These are phyloP conservation scores for Pythium apleroticum DNA, from an alignment of 352 stramenopile species.

Conservation along the genomic window DNA sequence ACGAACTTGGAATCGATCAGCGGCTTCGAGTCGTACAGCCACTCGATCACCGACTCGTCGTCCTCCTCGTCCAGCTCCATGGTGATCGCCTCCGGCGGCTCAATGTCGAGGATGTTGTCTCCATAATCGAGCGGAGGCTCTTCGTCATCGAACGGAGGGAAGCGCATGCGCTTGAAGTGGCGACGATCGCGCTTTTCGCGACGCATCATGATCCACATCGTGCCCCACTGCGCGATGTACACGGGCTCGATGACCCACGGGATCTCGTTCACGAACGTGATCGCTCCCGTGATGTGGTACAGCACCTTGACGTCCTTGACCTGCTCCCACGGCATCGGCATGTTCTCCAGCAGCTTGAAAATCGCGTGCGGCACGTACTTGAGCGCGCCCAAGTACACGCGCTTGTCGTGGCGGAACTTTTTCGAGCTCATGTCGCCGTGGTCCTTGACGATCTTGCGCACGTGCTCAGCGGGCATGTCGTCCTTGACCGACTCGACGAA, in stretches of 20 bases:
- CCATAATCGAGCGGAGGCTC: conserved; percentile 96
- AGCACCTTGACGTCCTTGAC: conserved; percentile 99
- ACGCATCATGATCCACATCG: conserved; percentile 99
- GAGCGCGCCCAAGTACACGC: conserved; percentile 98
- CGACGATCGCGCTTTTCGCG: conserved; percentile 98
- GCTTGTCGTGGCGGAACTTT: conserved; percentile 99
- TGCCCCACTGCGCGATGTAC: conserved; percentile 99
- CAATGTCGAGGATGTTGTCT: conserved; percentile 97
- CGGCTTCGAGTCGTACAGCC: conserved; percentile 98
- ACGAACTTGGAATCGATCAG: conserved; percentile 91
- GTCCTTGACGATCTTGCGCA: conserved; percentile 99
- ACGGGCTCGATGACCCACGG: conserved; percentile 99
- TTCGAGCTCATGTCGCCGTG: conserved; percentile 99
- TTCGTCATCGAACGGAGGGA: conserved; percentile 99
- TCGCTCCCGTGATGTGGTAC: conserved; percentile 99
- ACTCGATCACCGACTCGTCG: conserved; percentile 94
- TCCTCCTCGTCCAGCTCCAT: conserved; percentile 97
- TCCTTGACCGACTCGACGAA: conserved; percentile 92
- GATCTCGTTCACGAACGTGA: conserved; percentile 99
- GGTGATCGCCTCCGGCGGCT: conserved; percentile 94
- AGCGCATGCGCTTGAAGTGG: conserved; percentile 99
- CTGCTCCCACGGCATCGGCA: conserved; percentile 99
- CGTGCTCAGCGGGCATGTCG: conserved; percentile 95
- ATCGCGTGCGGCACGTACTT: conserved; percentile 99
- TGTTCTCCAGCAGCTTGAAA: conserved; percentile 99